Conservation (phyloP, 306 rosid species). For the Ceratonia siliqua region DNA sequence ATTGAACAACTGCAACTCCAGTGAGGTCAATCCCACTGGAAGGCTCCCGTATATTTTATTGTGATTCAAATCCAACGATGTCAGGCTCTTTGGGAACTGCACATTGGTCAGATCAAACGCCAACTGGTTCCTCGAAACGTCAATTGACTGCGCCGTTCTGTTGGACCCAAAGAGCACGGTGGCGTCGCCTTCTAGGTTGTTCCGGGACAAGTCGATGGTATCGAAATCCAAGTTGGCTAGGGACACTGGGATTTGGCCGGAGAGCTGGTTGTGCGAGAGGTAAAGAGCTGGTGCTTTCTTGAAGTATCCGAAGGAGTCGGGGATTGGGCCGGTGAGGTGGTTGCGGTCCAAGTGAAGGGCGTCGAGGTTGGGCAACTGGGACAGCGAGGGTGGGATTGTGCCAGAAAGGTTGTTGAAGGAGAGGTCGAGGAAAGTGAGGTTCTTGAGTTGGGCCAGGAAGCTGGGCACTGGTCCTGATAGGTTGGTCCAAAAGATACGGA, state of each 20-base stretch:
- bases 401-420: constrained; percentile 59
- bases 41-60: constrained; percentile 54
- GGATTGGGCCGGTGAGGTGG: constrained; percentile 61
- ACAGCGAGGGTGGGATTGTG: constrained; percentile 55
- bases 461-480: constrained; percentile 59
- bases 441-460: constrained; percentile 56
- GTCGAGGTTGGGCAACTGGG: constrained; percentile 35
- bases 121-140: constrained; percentile 61
- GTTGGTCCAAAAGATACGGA: constrained; percentile 52
- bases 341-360: constrained; percentile 52
- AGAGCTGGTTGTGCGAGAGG: constrained; percentile 68
- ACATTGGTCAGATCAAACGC: constrained; percentile 48
- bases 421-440: constrained; percentile 46
- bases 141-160: constrained; percentile 34
- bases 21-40: constrained; percentile 39
- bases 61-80: constrained; percentile 57
- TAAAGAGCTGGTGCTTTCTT: constrained; percentile 22
- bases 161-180: constrained; percentile 47
- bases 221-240: constrained; percentile 21
- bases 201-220: constrained; percentile 48
- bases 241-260: constrained; percentile 59
- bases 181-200: constrained; percentile 66
- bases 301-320: constrained; percentile 52
- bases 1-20: constrained; percentile 50
- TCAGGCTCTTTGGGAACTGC: constrained; percentile 39